Conservation (phyloP, 768 basidiomycete genomes). For the Suillus subaureus region DNA sequence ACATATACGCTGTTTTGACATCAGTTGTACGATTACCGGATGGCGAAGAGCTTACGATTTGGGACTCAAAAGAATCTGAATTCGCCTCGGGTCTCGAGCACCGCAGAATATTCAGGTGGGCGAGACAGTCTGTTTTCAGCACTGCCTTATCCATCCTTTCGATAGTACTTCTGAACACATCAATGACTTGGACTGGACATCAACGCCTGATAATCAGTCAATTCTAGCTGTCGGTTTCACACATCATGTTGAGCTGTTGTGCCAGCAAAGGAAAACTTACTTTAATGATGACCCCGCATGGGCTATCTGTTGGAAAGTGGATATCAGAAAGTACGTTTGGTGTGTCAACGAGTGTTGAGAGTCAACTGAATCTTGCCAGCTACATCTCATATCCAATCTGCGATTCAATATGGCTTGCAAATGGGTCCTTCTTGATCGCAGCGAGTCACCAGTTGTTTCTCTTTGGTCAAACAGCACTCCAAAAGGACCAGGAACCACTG, state of each 20-base stretch:
- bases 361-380: constrained; percentile 39
- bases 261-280: constrained; percentile 91
- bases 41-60: constrained; percentile 86
- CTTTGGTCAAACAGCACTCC: constrained; percentile 53
- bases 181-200: constrained; percentile 90
- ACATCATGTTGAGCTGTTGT: constrained; percentile 81
- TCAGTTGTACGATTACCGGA: constrained; percentile 62
- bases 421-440: constrained; percentile 80
- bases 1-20: constrained; percentile 6
- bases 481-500: constrained; percentile 37
- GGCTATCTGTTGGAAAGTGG: constrained; percentile 70
- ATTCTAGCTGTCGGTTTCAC: constrained; percentile 89
- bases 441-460: constrained; percentile 84
- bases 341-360: not conserved
- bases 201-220: constrained; percentile 87
- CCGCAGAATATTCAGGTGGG: constrained; percentile 60
- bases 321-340: constrained; percentile 63
- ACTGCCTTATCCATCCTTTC: not conserved
- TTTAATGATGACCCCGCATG: constrained; percentile 83
- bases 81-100: constrained; percentile 91
- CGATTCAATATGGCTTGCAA: constrained; percentile 90
- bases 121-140: constrained; percentile 9
- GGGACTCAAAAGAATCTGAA: constrained; percentile 95
- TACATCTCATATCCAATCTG: constrained; percentile 77
- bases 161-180: constrained; percentile 53